Conservation (phyloP, 2,329 filamentous ascomycete species). For the Diaporthe sp. region DNA sequence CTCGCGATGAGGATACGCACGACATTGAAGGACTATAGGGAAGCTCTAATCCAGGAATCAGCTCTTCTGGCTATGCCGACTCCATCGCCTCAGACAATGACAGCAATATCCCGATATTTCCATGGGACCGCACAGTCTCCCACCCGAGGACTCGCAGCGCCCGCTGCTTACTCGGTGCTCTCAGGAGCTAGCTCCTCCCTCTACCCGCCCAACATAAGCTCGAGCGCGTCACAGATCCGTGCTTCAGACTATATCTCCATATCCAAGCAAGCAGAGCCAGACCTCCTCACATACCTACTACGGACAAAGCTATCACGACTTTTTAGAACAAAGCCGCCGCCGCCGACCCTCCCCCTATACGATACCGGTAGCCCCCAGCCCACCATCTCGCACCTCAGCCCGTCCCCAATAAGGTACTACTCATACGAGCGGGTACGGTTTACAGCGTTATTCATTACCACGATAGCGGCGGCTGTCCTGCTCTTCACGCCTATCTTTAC, state of each 20-base stretch:
- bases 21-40: neutral
- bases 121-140: neutral
- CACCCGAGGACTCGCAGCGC: neutral
- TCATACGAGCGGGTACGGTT: neutral
- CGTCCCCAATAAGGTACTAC: neutral
- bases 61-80: neutral
- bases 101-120: constrained; percentile 1
- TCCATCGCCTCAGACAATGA: neutral
- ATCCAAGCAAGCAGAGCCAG: neutral
- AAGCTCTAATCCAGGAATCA: neutral
- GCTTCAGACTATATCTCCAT: constrained; percentile 22
- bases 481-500: constrained; percentile 30
- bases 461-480: neutral
- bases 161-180: neutral
- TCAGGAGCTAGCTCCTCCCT: constrained; percentile 1
- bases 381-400: neutral
- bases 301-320: neutral
- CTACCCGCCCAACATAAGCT: constrained; percentile 11
- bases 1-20: constrained; percentile 1
- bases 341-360: neutral
- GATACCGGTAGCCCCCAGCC: neutral
- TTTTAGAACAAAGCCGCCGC: neutral
- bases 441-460: neutral
- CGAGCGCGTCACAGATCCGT: neutral
- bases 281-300: constrained; percentile 8